Base-by-base conservation (phyloP, 2,329 filamentous ascomycete genomes). In the Teratosphaeria zuluensis region DNA sequence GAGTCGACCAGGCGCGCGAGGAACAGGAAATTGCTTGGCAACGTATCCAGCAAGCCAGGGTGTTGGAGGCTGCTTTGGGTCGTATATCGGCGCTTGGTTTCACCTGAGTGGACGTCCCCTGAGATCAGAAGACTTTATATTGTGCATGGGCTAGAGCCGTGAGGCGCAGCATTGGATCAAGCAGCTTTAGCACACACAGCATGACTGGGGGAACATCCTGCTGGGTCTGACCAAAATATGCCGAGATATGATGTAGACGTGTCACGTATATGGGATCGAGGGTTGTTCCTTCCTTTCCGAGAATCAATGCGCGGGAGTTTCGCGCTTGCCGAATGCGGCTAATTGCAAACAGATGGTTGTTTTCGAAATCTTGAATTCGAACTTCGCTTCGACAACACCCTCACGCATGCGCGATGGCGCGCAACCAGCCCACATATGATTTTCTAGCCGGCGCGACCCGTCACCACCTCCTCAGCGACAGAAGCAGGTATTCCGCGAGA, bases 351-450 rank as follows among this genome's bases (percentile, higher is more conserved):
- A 19, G 42, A 16, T 19, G 16, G 4, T 3, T 19, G 16, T n/a
- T 48, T 21, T 11, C 19, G 42, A 46, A 7, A 19, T n/a, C n/a
- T 48, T 7, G 16, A 21, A 48, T 7, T 48, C 19, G 42, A 16
- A 19, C 42, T 16, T 48, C 42, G 42, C 19, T n/a, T 19, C 19
- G 42, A 48, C 16, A 19, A 48, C 12, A 46, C 38, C n/a, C 42
- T 5, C 42, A 19, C 19, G 5, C 16, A 48, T 48, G 42, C 42
- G 48, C 55, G 42, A 70, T 72, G 65, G 64, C 70, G 61, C 66
- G 72, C 59, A 68, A 71, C 31, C 75, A 76, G 62, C 76, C 77
- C 11, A 75, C 72, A 33, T 80, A 76, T 68, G 77, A 80, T 68
- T 76, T 80, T 67, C 73, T 80, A 53, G 73, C 76, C 12, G 78